Evolutionary conservation across 2,329 filamentous ascomycete genomes (phyloP), one percentile per base, ranked within the genome.

Genomic region (Leptosphaerulina australis): DNA sequence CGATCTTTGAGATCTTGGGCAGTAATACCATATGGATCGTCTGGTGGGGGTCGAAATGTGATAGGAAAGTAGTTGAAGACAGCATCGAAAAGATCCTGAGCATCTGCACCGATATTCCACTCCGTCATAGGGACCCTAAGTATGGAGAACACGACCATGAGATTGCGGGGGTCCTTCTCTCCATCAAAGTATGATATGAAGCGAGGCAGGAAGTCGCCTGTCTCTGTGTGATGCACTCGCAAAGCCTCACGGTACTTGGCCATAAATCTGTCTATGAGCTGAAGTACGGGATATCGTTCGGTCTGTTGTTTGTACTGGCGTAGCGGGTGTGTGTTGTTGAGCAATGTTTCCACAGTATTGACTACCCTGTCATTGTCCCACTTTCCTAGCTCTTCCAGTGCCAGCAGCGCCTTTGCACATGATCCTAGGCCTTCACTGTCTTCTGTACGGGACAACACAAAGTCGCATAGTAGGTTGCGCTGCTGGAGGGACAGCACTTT

Each of bases 31-130:
- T 87, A 88, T 1, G 85, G 85, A 62, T 88, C 85, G 56, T 87
- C 84, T 9, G 84, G 85, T 1, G 85, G 86, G 9, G 85, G 85
- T 61, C 83, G 80, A 70, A 88, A 88, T 0, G 85, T 88, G 58
- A 88, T 88, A 0, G 85, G 85, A 64, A 88, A 88, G 68, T 88
- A 88, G 61, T 87, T 87, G 70, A 87, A 88, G 14, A 86, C 84
- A 3, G 84, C 79, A 57, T 88, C 86, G 63, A 88, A 88, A 34
- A 88, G 75, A 22, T 80, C 77, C 64, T 73, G 51, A 7, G 80
- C 81, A 67, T 86, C 78, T 29, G 77, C 77, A 3, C 79, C 77
- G 50, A 88, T 81, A 57, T 83, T 81, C 84, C 86, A 88, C 67
- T 88, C 85, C 5, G 85, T 77, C 79, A 88, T 86, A 2, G 87